Percentiles rank a stretch among this genome's conserved stretches.
These are phyloP conservation scores for Myxozyma lipomycoides DNA, from an alignment of 805 yeast genomes.

Conservation along the genomic window DNA sequence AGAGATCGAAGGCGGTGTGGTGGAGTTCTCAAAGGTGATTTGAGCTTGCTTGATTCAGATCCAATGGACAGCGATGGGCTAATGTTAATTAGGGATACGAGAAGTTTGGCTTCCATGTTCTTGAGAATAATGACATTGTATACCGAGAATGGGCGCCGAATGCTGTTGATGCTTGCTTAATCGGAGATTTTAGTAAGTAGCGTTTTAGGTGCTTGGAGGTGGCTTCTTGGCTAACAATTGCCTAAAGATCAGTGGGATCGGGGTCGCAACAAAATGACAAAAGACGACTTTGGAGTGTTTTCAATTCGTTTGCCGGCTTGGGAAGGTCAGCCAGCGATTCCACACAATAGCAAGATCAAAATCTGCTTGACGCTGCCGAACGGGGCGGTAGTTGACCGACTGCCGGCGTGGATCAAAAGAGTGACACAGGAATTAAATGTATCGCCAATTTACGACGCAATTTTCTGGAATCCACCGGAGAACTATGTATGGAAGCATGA, in stretches of 20 bases:
- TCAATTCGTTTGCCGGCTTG: constrained; percentile 53
- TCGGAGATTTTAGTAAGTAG: constrained; percentile 72
- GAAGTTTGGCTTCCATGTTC: constrained; percentile 70
- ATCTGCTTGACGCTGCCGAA: constrained; percentile 59
- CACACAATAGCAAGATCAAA: constrained; percentile 72
- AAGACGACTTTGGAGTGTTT: constrained; percentile 72
- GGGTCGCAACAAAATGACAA: constrained; percentile 50
- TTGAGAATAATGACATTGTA: constrained; percentile 48
- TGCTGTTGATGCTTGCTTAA: constrained; percentile 67
- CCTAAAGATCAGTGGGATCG: constrained; percentile 60
- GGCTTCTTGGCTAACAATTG: constrained; percentile 1
- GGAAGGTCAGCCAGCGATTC: constrained; percentile 58
- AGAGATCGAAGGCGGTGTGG: constrained; percentile 59
- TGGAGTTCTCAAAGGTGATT: constrained; percentile 53
- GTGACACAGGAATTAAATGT: constrained; percentile 61
- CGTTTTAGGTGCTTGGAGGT: background rate
- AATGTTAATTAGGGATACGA: constrained; percentile 53
- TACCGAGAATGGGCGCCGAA: constrained; percentile 90
- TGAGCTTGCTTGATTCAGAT: background rate
- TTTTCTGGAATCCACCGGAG: constrained; percentile 83
- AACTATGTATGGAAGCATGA: constrained; percentile 57
- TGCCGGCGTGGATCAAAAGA: constrained; percentile 85
- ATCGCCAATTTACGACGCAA: constrained; percentile 64
- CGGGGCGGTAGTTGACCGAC: constrained; percentile 69
- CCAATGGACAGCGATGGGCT: background rate